Conservation (phyloP, 2,329 filamentous ascomycete species). For the Claviceps cyperi region DNA sequence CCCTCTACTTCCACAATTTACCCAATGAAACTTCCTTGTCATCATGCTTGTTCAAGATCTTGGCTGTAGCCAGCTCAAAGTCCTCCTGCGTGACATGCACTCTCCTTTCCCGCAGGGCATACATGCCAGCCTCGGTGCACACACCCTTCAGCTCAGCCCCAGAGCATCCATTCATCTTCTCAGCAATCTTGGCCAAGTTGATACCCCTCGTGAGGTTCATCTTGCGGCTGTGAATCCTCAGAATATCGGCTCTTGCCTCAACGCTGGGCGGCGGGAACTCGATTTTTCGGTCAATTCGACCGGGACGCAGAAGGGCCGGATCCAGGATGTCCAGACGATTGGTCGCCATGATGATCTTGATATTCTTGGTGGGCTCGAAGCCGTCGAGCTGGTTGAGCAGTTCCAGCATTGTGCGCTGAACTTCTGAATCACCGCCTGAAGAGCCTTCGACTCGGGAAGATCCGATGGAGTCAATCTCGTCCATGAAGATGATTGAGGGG, state of each 20-base stretch:
- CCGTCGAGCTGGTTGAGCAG: constrained; percentile 96
- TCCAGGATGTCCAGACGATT: constrained; percentile 97
- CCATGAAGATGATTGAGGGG: constrained; percentile 99
- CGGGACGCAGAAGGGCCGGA: constrained; percentile 85
- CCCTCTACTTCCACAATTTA: constrained; percentile 51
- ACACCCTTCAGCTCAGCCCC: constrained; percentile 97
- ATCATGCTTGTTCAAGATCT: constrained; percentile 99
- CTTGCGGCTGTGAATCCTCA: constrained; percentile 91
- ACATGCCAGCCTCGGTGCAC: constrained; percentile 98
- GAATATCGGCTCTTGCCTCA: constrained; percentile 91
- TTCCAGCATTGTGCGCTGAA: constrained; percentile 97
- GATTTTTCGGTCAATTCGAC: constrained; percentile 95
- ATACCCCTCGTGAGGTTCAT: constrained; percentile 98
- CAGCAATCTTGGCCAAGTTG: constrained; percentile 94
- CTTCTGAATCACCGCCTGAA: constrained; percentile 90
- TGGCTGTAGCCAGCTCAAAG: constrained; percentile 94
- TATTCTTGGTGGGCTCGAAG: constrained; percentile 98
- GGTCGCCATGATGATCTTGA: constrained; percentile 99
- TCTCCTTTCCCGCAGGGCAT: constrained; percentile 81
- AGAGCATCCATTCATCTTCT: constrained; percentile 99
- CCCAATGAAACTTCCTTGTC: constrained; percentile 89
- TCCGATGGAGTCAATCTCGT: constrained; percentile 98
- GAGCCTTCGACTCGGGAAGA: constrained; percentile 93
- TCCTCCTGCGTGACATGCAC: constrained; percentile 98
- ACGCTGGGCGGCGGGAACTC: constrained; percentile 96